phyloP scores from a whole-genome alignment of 208 protist genomes.

The Trypanosoma lewisi region DNA sequence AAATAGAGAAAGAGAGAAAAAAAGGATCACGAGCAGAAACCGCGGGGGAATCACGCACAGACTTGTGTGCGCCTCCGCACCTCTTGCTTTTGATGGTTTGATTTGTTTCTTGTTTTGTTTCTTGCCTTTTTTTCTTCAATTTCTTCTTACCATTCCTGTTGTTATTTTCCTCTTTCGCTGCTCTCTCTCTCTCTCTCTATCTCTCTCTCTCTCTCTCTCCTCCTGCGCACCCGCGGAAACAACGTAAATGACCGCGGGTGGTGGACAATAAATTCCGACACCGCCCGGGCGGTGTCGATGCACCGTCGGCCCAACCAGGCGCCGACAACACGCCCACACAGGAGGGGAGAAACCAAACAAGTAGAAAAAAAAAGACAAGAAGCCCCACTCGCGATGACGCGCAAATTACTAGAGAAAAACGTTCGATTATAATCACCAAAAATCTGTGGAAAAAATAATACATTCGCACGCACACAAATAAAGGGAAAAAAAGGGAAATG shows the following conservation, averaged over 20 bases:
- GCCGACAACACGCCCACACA: neutral
- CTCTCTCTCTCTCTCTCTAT: too few species aligned
- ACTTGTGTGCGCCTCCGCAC: too few species aligned
- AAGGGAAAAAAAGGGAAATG: neutral
- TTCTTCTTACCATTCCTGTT: neutral
- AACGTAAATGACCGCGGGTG: too few species aligned
- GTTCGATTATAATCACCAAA: neutral
- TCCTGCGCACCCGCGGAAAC: too few species aligned
- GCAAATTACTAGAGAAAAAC: neutral
- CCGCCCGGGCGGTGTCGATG: neutral
- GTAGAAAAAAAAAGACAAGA: neutral
- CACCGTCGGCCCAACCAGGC: neutral
- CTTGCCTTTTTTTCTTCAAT: constrained; percentile 16
- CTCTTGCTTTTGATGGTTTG: too few species aligned
- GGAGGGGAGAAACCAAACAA: constrained; percentile 8
- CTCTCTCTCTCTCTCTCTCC: too few species aligned
- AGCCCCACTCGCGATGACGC: neutral
- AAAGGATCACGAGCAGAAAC: too few species aligned
- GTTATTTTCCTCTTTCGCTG: too few species aligned
- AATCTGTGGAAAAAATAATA: neutral
- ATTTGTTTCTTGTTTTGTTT: too few species aligned
- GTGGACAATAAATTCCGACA: neutral
- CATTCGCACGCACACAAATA: neutral
- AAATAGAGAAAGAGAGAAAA: too few species aligned
- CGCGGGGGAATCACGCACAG: too few species aligned